Base-by-base conservation (phyloP, 345 rosid species). In the Populus nigra region DNA sequence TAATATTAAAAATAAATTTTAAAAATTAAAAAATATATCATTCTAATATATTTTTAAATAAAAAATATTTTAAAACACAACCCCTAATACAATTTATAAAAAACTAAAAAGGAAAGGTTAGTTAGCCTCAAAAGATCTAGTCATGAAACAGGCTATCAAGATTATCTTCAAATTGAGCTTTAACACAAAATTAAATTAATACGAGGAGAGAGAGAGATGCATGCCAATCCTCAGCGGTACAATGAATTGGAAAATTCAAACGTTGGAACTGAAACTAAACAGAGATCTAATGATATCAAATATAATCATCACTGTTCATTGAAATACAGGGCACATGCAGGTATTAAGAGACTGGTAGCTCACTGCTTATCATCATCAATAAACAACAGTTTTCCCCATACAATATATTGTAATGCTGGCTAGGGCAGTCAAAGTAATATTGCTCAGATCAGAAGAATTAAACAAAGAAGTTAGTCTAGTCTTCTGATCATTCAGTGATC, bases 261-360 rank as follows among this genome's bases (percentile, higher is more conserved):
- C 36, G 27, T 15, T 33, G 69, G 59, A 49, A 25, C 72, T 43
- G 31, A 74, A 78, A 36, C 68, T 73, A 33, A 29, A 25, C 71
- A 66, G 71, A 70, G 73, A 83, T 78, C 84, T 50, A 13, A 15
- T 4, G 36, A 38, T 35, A 76, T 41, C 74, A 47, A 66, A 76
- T 53, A 20, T 65, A 69, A 75, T 62, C 61, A 63, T 47, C 49
- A 65, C 18, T 10, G 8, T 20, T 4, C 43, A 68, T 55, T 72
- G 68, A n/a, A 59, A 57, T 63, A 7, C 20, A 43, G 27, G 17
- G 76, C 84, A 81, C 84, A 85, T 76, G 78, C 66, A 69, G n/a
- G 35, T 71, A 31, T 53, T 59, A 69, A 62, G 67, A 81, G 78
- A 81, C 79, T 73, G 81, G 78, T 7, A 61, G n/a, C 55, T 76